Percentiles rank a stretch among this genome's conserved stretches.
Evolutionary conservation across 2,329 filamentous ascomycete genomes (phyloP).

Genomic region (Colletotrichum costaricense): DNA sequence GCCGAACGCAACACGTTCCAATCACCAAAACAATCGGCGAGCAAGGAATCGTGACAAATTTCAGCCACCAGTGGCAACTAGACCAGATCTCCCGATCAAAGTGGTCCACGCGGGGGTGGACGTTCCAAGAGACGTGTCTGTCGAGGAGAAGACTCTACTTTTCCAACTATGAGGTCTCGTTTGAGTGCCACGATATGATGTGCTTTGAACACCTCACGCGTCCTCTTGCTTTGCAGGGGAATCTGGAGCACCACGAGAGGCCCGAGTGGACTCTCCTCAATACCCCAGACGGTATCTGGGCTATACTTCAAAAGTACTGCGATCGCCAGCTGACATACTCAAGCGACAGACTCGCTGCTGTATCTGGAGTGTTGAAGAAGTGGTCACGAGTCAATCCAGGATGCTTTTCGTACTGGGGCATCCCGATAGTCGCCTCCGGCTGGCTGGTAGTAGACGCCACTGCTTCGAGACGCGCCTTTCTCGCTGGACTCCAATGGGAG

Average conservation of each 20-base stretch:
- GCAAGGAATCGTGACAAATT: conserved; percentile 2
- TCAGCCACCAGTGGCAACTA: conserved; percentile 3
- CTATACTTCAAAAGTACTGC: conserved; percentile 1
- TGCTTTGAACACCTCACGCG: conserved; percentile 44
- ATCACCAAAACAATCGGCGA: conserved; percentile 35
- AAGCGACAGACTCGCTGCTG: conserved; percentile 2
- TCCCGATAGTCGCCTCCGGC: conserved; percentile 7
- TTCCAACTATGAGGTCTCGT: conserved; percentile 52
- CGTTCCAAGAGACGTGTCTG: conserved; percentile 52
- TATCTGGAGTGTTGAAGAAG: conserved; percentile 5
- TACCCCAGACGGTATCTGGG: conserved; percentile 2
- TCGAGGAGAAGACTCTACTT: conserved; percentile 51
- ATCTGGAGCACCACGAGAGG: conserved; percentile 6
- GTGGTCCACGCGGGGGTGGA: conserved; percentile 53
- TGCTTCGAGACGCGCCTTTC: neutral
- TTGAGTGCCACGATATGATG: conserved; percentile 52
- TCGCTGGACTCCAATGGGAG: neutral
- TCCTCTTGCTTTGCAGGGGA: neutral
- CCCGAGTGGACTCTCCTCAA: conserved; percentile 16
- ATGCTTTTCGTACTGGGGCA: conserved; percentile 6
- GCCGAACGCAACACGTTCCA: conserved; percentile 44
- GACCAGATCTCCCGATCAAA: conserved; percentile 45
- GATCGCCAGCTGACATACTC: neutral
- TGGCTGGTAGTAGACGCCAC: neutral
- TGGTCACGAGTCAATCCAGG: neutral